Evolutionary conservation across 352 stramenopile genomes (phyloP), one percentile per base, ranked within the genome.

Genomic region (Phytophthora cryptogea): DNA sequence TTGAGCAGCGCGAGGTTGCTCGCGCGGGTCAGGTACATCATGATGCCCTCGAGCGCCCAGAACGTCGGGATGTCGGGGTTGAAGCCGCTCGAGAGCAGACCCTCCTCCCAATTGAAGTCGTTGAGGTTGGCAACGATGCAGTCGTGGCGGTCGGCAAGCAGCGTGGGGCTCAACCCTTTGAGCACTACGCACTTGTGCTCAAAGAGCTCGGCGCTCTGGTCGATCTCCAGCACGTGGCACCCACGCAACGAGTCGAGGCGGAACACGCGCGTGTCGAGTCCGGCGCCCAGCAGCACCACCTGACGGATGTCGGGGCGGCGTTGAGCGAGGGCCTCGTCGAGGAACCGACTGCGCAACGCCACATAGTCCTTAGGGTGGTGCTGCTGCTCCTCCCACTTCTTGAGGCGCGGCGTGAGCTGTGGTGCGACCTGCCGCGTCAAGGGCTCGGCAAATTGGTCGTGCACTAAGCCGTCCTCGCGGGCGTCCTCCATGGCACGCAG

Each of bases 211-310:
- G 66, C 54, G 13, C 68, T 80, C 16, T 68, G 51, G 40, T 88
- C 78, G 10, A 88, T 50, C 56, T 88, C 78, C 9, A 86, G 50
- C 13, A 88, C 78, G 30, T 72, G 58, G 26, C 72, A 74, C 13
- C 65, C 72, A 8, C 35, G 35, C 14, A 88, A 55, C 1, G 73
- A 36, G 11, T 83, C 43, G 40, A 88, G 60, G 3, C 74, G 69
- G 54, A 78, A 86, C n/a, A 66, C 76, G 11, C 78, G 69, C 13
- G 68, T 75, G 46, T 88, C 78, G 2, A 88, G 63, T 0, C 78
- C 78, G 0, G 78, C 64, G 16, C 66, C 78, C 1, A 88, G 60
- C 8, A 88, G 64, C 9, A 88, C 76, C n/a, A 86, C 47, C 37
- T 88, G 78, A 10, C 73, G 63, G 46, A 86, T 81, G 32, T 31